Base-by-base conservation (phyloP, 352 stramenopile genomes). In the Globisporangium barbulae region DNA sequence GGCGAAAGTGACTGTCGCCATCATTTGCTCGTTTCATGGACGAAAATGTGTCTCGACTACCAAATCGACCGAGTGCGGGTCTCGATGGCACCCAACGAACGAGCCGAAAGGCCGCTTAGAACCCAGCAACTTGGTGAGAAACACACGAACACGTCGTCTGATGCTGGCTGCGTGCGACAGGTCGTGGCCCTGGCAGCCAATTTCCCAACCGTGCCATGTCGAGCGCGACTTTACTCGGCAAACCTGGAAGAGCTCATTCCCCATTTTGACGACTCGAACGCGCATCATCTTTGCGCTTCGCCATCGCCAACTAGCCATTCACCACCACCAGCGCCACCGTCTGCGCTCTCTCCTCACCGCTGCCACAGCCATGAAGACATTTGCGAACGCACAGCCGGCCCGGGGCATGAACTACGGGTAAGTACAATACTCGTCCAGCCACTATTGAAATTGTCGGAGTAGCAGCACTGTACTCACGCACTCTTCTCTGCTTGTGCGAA, bases 391-490 rank as follows among this genome's bases (percentile, higher is more conserved):
- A 22, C 48, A 9, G 19, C 30, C 22, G 12, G 31, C 25, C 25
- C 48, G 37, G 13, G 25, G 25, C 13, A n/a, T 37, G 21, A 54
- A 54, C 48, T 54, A 37, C 48, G 37, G 37, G 48, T 54, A 54
- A 17, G 47, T 53, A 12, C 5, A 10, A n/a, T 19, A n/a, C 19
- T 19, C 19, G 5, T 44, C 31, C 3, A 35, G 31, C 31, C 31
- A 35, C 3, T 44, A 19, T 44, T 9, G 39, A 44, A 17, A 44
- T 44, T 44, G 39, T 47, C 41, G 41, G 41, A 44, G n/a, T 42
- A 15, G n/a, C n/a, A n/a, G n/a, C n/a, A n/a, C n/a, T 45, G 39
- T 45, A 5, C 13, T 5, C 10, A 45, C 5, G 3, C 31, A 35
- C 31, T 7, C 31, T 19, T 45, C 10, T 45, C 13, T 3, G 2